phyloP scores from a whole-genome alignment of 2,329 filamentous ascomycete species.

The Monilinia vaccinii-corymbosi region DNA sequence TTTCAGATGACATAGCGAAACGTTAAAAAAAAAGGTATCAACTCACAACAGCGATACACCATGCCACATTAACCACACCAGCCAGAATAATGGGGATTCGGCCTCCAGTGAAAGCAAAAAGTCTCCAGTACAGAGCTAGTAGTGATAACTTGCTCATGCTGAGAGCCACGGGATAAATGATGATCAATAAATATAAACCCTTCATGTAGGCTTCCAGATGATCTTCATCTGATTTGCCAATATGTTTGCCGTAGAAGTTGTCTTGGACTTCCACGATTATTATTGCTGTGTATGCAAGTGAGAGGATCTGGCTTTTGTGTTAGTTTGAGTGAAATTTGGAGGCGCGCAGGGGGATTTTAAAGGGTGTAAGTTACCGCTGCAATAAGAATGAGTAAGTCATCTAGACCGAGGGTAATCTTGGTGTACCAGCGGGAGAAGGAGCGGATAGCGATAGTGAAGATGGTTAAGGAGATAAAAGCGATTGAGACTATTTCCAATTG shows the following conservation, averaged over 20 bases:
- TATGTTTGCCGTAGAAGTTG: conserved; percentile 1
- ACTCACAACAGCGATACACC: conserved; percentile 2
- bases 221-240: not conserved
- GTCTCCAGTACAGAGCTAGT: conserved; percentile 2
- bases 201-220: not conserved
- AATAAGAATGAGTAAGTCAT: not conserved
- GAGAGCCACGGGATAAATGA: not conserved
- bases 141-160: conserved; percentile 1
- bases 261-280: not conserved
- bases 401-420: not conserved
- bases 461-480: not conserved
- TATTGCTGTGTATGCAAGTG: not conserved
- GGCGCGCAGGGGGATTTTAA: not conserved
- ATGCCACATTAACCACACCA: not conserved
- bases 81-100: not conserved
- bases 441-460: not conserved
- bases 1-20: not conserved
- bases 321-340: not conserved
- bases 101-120: not conserved
- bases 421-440: conserved; percentile 1
- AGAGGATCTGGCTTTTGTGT: not conserved
- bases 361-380: not conserved
- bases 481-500: not conserved
- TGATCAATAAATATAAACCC: not conserved
- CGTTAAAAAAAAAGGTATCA: not conserved